A percentile compares a stretch with the other conserved stretches of the same genome.
These are phyloP conservation scores for Nakazawaea peltata DNA, from an alignment of 805 yeast species.

Conservation along the genomic window DNA sequence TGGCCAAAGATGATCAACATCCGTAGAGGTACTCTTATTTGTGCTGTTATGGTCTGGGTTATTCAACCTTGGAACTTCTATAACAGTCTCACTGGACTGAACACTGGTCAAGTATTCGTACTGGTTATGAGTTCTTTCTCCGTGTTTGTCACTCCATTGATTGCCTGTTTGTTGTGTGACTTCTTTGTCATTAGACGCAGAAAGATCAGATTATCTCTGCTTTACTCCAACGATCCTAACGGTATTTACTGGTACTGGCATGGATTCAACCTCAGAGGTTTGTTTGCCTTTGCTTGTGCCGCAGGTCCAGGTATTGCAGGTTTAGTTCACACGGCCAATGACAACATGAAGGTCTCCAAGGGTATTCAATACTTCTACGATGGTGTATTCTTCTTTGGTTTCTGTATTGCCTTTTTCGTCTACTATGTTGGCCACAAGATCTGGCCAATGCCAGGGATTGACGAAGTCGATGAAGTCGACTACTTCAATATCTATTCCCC, in stretches of 20 bases:
- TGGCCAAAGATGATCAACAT: conserved; percentile 32
- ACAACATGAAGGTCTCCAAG: conserved; percentile 15
- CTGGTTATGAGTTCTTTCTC: conserved; percentile 31
- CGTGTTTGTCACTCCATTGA: conserved; percentile 27
- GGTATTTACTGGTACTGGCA: conserved; percentile 21
- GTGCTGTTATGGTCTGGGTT: conserved; percentile 27
- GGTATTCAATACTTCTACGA: conserved; percentile 21
- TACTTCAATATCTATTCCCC: conserved; percentile 20
- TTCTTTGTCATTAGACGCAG: conserved; percentile 24
- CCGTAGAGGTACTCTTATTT: conserved; percentile 26
- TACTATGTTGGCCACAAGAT: conserved; percentile 16
- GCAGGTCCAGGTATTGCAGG: conserved; percentile 33
- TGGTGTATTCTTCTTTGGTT: conserved; percentile 23
- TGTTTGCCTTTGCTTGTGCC: conserved; percentile 23
- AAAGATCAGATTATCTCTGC: conserved; percentile 23
- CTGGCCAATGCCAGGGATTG: conserved; percentile 17
- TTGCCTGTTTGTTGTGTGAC: conserved; percentile 27
- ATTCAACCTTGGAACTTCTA: conserved; percentile 32
- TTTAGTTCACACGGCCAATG: conserved; percentile 22
- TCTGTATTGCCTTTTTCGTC: conserved; percentile 19
- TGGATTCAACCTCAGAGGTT: conserved; percentile 24
- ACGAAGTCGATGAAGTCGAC: conserved; percentile 16
- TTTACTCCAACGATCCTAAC: conserved; percentile 21
- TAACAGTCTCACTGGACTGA: conserved; percentile 22
- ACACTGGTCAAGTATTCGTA: conserved; percentile 21